A percentile compares a stretch with the other conserved stretches of the same genome.
Conservation (phyloP, 1,284 basidiomycete genomes). For the Coniophora puteana region DNA sequence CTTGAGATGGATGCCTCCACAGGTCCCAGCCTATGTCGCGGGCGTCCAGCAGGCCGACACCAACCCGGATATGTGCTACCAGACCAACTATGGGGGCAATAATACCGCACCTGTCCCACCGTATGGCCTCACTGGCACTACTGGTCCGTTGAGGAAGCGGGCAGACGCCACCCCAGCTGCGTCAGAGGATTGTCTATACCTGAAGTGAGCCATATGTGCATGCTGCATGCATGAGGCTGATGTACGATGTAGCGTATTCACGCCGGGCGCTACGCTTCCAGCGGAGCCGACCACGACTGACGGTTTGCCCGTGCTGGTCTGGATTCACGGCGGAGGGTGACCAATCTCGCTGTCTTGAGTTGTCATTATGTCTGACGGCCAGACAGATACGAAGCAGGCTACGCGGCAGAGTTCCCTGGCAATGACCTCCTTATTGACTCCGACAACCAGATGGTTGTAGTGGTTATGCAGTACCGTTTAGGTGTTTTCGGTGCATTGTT, state of each 20-base stretch:
- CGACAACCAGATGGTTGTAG: slow-evolving; percentile 15
- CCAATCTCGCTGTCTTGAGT: background rate
- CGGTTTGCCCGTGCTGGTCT: slow-evolving; percentile 28
- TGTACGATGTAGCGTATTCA: slow-evolving; percentile 20
- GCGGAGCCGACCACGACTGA: slow-evolving; percentile 5
- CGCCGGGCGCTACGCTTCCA: slow-evolving; percentile 16
- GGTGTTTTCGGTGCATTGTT: slow-evolving; percentile 17
- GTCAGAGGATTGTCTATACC: slow-evolving; percentile 30
- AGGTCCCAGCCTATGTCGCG: slow-evolving; percentile 13
- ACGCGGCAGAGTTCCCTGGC: slow-evolving; percentile 11
- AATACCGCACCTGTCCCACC: slow-evolving; percentile 6
- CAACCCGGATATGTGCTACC: slow-evolving; percentile 16
- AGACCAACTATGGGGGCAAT: slow-evolving; percentile 7
- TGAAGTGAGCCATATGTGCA: slow-evolving; percentile 19
- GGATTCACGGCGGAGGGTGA: slow-evolving; percentile 33
- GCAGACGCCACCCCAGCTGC: background rate
- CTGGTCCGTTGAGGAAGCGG: slow-evolving; percentile 6
- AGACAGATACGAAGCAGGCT: slow-evolving; percentile 14
- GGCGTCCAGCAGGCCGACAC: slow-evolving; percentile 20
- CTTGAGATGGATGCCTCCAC: slow-evolving; percentile 23
- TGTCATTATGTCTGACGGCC: background rate
- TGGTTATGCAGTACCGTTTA: no score
- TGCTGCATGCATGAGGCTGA: background rate
- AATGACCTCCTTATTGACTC: slow-evolving; percentile 16
- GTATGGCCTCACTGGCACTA: slow-evolving; percentile 8